These are phyloP conservation scores for Mycena crocata DNA, from an alignment of 768 basidiomycete species.

Conservation along the genomic window DNA sequence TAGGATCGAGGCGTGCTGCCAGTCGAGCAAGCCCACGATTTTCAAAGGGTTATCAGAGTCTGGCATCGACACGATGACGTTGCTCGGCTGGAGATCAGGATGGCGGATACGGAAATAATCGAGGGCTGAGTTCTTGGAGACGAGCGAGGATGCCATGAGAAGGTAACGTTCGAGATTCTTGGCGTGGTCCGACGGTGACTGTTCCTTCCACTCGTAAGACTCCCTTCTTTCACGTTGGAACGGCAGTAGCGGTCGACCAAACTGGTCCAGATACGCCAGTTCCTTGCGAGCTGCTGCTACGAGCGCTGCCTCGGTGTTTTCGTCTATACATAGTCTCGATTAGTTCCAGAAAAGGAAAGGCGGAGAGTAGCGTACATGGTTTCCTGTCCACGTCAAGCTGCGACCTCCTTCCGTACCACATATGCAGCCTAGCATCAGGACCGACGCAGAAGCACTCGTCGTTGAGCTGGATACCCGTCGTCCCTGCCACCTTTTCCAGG, in stretches of 20 bases:
- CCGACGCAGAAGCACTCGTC: constrained; percentile 59
- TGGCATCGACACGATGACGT: constrained; percentile 61
- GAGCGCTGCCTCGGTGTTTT: constrained; percentile 56
- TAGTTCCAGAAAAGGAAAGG: constrained; percentile 44
- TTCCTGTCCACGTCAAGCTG: constrained; percentile 61
- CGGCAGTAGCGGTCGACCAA: constrained; percentile 61
- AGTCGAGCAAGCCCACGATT: constrained; percentile 60
- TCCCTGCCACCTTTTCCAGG: constrained; percentile 52
- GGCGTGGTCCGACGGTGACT: constrained; percentile 57
- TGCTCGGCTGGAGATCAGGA: constrained; percentile 62
- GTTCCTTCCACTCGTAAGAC: constrained; percentile 57
- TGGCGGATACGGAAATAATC: constrained; percentile 62
- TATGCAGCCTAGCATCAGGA: constrained; percentile 54
- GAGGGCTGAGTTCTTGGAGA: constrained; percentile 53
- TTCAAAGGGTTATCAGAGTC: constrained; percentile 54
- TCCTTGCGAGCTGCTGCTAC: constrained; percentile 58
- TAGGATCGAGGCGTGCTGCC: constrained; percentile 67
- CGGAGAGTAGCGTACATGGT: constrained; percentile 59
- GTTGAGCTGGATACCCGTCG: constrained; percentile 49
- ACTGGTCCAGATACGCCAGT: constrained; percentile 57
- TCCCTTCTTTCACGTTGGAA: constrained; percentile 56
- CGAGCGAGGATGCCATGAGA: constrained; percentile 58
- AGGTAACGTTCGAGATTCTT: constrained; percentile 63
- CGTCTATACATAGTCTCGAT: constrained; percentile 53
- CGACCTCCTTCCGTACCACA: constrained; percentile 64